Evolutionary conservation across 2,329 filamentous ascomycete species (phyloP).

Genomic region (Sporothrix humicola): DNA sequence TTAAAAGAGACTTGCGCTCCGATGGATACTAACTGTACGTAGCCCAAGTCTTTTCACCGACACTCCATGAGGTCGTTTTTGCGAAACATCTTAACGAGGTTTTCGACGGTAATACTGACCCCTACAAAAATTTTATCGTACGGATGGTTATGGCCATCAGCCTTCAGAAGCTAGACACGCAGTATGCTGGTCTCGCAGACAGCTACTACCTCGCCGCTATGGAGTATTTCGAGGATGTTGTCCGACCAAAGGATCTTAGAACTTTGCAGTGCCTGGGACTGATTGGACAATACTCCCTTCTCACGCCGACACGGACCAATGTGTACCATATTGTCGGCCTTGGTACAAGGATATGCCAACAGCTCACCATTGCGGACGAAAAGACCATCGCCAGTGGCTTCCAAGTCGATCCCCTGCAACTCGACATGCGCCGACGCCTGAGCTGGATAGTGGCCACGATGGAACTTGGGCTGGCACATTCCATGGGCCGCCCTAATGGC

Average conservation of each 20-base stretch:
- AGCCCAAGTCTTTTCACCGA: conserved; percentile 89
- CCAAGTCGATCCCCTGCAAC: conserved; percentile 70
- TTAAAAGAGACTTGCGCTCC: not conserved
- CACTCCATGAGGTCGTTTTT: conserved; percentile 83
- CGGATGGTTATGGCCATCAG: conserved; percentile 94
- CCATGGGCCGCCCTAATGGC: conserved; percentile 83
- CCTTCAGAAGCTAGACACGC: conserved; percentile 86
- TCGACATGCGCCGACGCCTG: conserved; percentile 87
- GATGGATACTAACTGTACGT: conserved; percentile 12
- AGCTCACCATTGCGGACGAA: conserved; percentile 85
- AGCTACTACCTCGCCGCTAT: conserved; percentile 93
- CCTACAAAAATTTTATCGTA: conserved; percentile 85
- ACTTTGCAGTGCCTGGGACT: conserved; percentile 88
- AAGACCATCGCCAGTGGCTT: conserved; percentile 75
- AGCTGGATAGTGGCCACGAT: conserved; percentile 89
- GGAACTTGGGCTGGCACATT: conserved; percentile 87
- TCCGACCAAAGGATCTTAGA: conserved; percentile 87
- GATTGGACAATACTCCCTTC: conserved; percentile 86
- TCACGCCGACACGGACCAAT: conserved; percentile 89
- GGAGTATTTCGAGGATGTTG: conserved; percentile 78
- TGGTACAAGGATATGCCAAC: conserved; percentile 85
- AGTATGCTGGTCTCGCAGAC: conserved; percentile 92
- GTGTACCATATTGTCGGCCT: conserved; percentile 93
- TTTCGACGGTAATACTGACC: conserved; percentile 74
- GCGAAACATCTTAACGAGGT: conserved; percentile 78